A percentile compares a stretch with the other conserved stretches of the same genome.
Conservation (phyloP, 225 moss, liverwort and hornwort genomes). For the Takakia lepidozioides region DNA sequence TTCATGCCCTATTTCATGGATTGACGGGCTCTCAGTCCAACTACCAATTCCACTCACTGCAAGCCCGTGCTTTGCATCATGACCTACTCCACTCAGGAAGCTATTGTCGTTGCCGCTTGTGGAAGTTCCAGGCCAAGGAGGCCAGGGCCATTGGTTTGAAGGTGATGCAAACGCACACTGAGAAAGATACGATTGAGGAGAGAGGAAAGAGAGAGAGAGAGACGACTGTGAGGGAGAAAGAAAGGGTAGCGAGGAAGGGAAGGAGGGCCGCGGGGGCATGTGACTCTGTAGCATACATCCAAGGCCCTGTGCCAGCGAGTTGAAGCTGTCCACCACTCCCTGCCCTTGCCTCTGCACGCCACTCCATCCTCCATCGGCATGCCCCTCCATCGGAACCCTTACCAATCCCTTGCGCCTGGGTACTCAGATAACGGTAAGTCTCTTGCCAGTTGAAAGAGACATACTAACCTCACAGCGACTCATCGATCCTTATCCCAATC, state of each 20-base stretch:
- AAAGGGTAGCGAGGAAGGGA: conserved; percentile 16
- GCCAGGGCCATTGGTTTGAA: conserved; percentile 38
- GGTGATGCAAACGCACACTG: conserved; percentile 22
- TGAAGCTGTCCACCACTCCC: conserved; percentile 42
- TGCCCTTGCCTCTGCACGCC: conserved; percentile 64
- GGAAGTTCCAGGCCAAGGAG: conserved; percentile 16
- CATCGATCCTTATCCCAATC: too few relatives aligned
- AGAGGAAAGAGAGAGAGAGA: conserved; percentile 24
- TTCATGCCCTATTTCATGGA: conserved; percentile 42
- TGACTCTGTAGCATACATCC: conserved; percentile 56
- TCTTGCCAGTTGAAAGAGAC: too few relatives aligned
- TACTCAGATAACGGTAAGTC: too few relatives aligned
- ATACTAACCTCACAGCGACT: too few relatives aligned
- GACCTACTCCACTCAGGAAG: conserved; percentile 19
- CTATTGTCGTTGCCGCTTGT: conserved; percentile 13
- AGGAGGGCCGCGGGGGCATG: conserved; percentile 30
- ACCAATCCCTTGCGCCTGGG: too few relatives aligned
- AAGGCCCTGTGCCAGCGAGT: conserved; percentile 54
- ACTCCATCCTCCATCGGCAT: conserved; percentile 51
- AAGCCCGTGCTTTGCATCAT: conserved; percentile 22
- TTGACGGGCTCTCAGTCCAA: conserved; percentile 43
- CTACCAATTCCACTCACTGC: conserved; percentile 25
- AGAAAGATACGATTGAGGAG: conserved; percentile 22
- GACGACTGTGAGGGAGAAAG: conserved; percentile 27
- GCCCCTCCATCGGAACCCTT: conserved; percentile 53